Evolutionary conservation across 176 grass and related monocot species (phyloP), one percentile per base, ranked within the genome.

Genomic region (Oropetium thomaeum): DNA sequence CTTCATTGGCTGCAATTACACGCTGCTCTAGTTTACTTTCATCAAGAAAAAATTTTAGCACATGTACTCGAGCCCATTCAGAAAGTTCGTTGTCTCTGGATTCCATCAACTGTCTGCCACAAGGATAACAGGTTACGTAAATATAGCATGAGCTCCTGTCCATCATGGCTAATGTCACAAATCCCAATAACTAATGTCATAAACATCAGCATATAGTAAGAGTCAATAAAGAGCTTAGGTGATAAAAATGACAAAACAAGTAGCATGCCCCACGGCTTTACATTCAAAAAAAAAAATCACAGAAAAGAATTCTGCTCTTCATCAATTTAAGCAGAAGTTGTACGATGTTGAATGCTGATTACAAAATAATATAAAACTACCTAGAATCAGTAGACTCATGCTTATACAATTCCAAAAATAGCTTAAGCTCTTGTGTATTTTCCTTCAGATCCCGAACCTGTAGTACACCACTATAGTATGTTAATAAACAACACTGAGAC

Each of bases 1-100:
- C 87, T 96, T 99, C 92, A 87, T 90, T 99, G 58, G 89, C 96
- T 64, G 74, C 85, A 77, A 92, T 99, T 81, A 99, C 96, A 79
- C 87, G 85, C 47, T 80, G 74, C 78, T 99, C 96, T 73, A 99
- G 85, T 67, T 86, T 99, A 77, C 80, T 86, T 64, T 92, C 96
- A 90, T 92, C 87, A 70, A 96, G 92, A 80, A 87, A 96, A 58
- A 51, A 82, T 96, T 88, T 99, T 42, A 99, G 89, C 67, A 66
- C 54, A 26, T 99, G 79, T 37, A 86, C 87, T 61, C 40, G 60
- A 85, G 89, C 89, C 92, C 96, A 99, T 82, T 88, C 89, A 40
- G 73, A 69, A 28, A 87, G 76, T 81, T 99, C 96, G 45, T 54
- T 89, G 29, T 90, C 73, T 84, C 87, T 90, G 22, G 70, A 89